Evolutionary conservation across 1,284 basidiomycete genomes (phyloP).

Genomic region (Megacollybia platyphylla): DNA sequence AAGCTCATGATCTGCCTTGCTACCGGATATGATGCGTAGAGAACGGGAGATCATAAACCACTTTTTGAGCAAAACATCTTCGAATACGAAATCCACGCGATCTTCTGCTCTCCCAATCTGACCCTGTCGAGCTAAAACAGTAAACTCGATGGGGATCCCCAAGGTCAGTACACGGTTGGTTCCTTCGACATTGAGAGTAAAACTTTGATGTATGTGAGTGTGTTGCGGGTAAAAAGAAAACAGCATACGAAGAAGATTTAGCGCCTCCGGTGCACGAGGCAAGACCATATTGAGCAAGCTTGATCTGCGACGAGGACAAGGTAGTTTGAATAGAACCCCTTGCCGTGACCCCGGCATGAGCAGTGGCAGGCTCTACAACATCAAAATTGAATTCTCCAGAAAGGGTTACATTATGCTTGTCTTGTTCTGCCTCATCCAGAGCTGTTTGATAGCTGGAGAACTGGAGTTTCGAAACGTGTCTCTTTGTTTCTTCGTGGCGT

Average conservation of each 20-base stretch:
- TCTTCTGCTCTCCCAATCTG: constrained; percentile 37
- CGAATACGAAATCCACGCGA: constrained; percentile 26
- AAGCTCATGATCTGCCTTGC: constrained; percentile 30
- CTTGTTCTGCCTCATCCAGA: constrained; percentile 17
- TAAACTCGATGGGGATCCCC: constrained; percentile 15
- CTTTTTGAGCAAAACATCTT: constrained; percentile 21
- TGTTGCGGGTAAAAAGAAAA: background rate
- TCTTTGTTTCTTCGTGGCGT: constrained; percentile 14
- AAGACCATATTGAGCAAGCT: constrained; percentile 19
- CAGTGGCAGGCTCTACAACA: constrained; percentile 16
- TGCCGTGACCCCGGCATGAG: constrained; percentile 12
- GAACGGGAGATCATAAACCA: constrained; percentile 31
- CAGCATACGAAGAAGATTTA: constrained; percentile 18
- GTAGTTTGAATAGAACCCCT: constrained; percentile 13
- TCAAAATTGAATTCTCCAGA: constrained; percentile 20
- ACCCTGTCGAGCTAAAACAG: constrained; percentile 19
- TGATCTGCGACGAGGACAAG: constrained; percentile 15
- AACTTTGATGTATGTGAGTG: constrained; percentile 11
- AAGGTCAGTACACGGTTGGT: constrained; percentile 12
- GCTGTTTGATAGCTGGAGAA: constrained; percentile 16
- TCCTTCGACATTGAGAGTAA: constrained; percentile 12
- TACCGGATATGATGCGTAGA: constrained; percentile 28
- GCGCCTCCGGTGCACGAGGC: constrained; percentile 17
- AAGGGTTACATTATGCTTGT: constrained; percentile 19
- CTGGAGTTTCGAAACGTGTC: constrained; percentile 20